Evolutionary conservation across 306 rosid genomes (phyloP).

Genomic region (Vigna hirtella): DNA sequence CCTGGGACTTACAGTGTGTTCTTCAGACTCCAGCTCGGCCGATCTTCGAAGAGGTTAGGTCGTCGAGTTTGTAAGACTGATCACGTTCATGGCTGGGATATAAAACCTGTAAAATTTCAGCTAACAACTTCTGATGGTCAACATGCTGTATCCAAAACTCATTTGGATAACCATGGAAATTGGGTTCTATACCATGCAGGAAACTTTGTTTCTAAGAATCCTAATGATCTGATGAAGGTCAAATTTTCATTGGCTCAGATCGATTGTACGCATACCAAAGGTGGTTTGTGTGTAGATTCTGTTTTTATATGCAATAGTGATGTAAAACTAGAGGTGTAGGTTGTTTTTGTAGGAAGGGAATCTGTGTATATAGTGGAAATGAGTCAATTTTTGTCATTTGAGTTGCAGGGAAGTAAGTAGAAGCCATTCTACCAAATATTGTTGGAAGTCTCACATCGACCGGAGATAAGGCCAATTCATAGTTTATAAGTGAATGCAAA

Average conservation of each 20-base stretch:
- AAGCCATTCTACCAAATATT: background rate
- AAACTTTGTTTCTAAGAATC: constrained; percentile 63
- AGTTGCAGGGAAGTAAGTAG: background rate
- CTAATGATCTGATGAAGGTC: constrained; percentile 62
- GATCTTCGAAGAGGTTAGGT: constrained; percentile 70
- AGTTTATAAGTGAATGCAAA: too few species aligned
- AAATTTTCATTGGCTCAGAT: constrained; percentile 81
- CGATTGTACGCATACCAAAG: constrained; percentile 94
- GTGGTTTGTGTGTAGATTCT: constrained; percentile 88
- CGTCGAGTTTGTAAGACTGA: constrained; percentile 71
- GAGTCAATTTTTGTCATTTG: constrained; percentile 1
- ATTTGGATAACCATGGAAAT: constrained; percentile 71
- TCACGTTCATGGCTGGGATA: constrained; percentile 84
- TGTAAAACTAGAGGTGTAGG: constrained; percentile 46
- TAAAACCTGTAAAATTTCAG: constrained; percentile 77
- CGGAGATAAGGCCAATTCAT: too few species aligned
- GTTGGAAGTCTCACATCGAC: too few species aligned
- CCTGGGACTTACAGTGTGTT: constrained; percentile 65
- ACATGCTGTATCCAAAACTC: constrained; percentile 55
- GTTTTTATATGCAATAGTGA: constrained; percentile 60
- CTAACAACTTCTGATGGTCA: constrained; percentile 79
- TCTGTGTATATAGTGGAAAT: constrained; percentile 35
- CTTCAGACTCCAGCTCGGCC: constrained; percentile 84
- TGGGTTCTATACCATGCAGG: constrained; percentile 83
- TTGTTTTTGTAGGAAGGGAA: constrained; percentile 46